These are phyloP conservation scores for Coemansia sp. DNA, from an alignment of 192 early-diverging fungal species.

Conservation along the genomic window DNA sequence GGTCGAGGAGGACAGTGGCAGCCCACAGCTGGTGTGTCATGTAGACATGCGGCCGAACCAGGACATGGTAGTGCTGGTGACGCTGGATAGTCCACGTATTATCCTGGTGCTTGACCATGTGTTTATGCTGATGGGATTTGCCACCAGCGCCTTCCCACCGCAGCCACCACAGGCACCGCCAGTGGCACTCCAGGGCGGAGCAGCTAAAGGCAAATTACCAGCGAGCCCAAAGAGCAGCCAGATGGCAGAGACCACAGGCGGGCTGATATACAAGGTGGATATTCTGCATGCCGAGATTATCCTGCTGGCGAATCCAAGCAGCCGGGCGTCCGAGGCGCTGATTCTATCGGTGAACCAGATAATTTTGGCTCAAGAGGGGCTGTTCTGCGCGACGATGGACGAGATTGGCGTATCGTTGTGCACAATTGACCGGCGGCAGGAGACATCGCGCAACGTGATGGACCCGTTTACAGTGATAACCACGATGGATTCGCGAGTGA, in stretches of 20 bases:
- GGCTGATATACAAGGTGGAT: conserved; percentile 72
- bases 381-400: conserved; percentile 71
- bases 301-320: conserved; percentile 73
- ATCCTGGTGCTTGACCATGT: conserved; percentile 86
- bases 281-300: conserved; percentile 81
- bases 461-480: conserved; percentile 85
- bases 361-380: conserved; percentile 73
- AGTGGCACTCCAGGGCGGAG: neutral
- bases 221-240: neutral
- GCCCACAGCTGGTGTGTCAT: conserved; percentile 50
- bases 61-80: conserved; percentile 62
- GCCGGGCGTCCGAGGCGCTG: conserved; percentile 78
- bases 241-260: conserved; percentile 20
- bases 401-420: conserved; percentile 90
- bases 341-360: conserved; percentile 79
- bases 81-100: conserved; percentile 77
- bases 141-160: conserved; percentile 60
- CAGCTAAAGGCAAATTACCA: neutral
- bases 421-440: conserved; percentile 76
- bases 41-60: conserved; percentile 48
- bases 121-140: conserved; percentile 74
- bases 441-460: conserved; percentile 80
- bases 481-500: conserved; percentile 70
- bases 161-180: neutral
- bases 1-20: conserved; percentile 35